Base-by-base conservation (phyloP, 78 protist genomes). In the Andalucia godoyi region DNA sequence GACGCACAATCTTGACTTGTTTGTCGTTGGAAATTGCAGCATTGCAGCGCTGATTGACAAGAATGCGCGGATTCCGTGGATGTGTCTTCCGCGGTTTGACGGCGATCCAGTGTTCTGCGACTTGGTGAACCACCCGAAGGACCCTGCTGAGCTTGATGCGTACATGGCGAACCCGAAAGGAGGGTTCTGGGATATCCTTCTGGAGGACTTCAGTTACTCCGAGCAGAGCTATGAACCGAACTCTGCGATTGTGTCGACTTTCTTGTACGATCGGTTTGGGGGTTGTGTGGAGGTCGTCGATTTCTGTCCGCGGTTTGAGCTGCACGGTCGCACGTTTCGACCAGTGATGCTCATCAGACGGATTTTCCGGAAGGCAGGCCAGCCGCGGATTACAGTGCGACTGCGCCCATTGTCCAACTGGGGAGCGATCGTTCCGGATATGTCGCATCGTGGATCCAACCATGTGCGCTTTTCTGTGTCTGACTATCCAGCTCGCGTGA, bases 61-160 rank as follows among this genome's bases (percentile, higher is more conserved):
- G 12, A 66, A 77, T 30, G 55, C 76, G 6, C 66, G 66, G 18
- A 61, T 77, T 18, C 68, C 65, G 61, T 77, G 83, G 83, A 70
- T 74, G 30, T 77, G 83, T 52, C 65, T 68, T 45, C 84, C 84
- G 13, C 60, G 79, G 43, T 78, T 78, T 39, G 84, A 78, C 71
- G 84, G 79, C 2, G 84, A 78, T 78, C 84, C 84, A 32, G 68
- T 78, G n/a, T 78, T 78, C 69, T 78, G 84, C 34, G 59, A 70
- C 2, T 45, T 78, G 15, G 72, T 78, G 32, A 72, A 72, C 59
- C 70, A 58, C 38, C 43, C 84, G 47, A 71, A 70, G 72, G 30
- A 70, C 69, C 53, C 58, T 21, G 6, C 38, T n/a, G n/a, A n/a
- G n/a, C n/a, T n/a, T n/a, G n/a, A 12, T 43, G 27, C 47, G 13